Evolutionary conservation across 176 grass and related monocot genomes (phyloP), one percentile per base, ranked within the genome.

Genomic region (Alloteropsis semialata): DNA sequence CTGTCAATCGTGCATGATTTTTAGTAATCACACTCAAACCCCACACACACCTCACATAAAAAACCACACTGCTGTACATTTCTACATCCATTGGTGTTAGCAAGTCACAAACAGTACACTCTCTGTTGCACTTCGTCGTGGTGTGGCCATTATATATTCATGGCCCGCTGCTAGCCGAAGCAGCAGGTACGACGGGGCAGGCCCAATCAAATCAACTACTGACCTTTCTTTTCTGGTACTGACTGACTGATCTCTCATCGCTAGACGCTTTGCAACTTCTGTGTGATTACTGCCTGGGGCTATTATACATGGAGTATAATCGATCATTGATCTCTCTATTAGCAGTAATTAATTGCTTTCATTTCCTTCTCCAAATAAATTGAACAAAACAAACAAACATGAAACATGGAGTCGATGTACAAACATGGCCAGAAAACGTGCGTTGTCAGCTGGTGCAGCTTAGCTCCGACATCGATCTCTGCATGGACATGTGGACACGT

Each of bases 151-250:
- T 53, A n/a, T n/a, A n/a, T n/a, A n/a, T n/a, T n/a, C n/a, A n/a
- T n/a, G n/a, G n/a, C 32, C 14, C 29, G 36, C 42, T 42, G 27
- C 42, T 48, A 32, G 59, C 29, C 51, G 21, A 12, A 50, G 27
- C 69, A 51, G 22, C 22, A 10, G 14, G 36, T 53, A 63, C 22
- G 22, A 29, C 10, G 45, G 28, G 19, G 25, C 43, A 79, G 41
- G 64, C n/a, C 71, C 71, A 49, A 75, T 84, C 71, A 84, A 60
- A 62, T 63, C 55, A 43, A 43, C 27, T 42, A 43, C 27, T 42
- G 25, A 42, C 38, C 59, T 76, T 59, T 44, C 60, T 33, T 64
- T 65, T 46, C 59, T 30, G 30, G 27, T 46, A 48, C 69, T 49
- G 43, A 48, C 41, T 9, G 16, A 19, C 25, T 45, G 18, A 28